phyloP scores from a whole-genome alignment of 768 basidiomycete species.

The Lanmaoa pseudosensibilis region DNA sequence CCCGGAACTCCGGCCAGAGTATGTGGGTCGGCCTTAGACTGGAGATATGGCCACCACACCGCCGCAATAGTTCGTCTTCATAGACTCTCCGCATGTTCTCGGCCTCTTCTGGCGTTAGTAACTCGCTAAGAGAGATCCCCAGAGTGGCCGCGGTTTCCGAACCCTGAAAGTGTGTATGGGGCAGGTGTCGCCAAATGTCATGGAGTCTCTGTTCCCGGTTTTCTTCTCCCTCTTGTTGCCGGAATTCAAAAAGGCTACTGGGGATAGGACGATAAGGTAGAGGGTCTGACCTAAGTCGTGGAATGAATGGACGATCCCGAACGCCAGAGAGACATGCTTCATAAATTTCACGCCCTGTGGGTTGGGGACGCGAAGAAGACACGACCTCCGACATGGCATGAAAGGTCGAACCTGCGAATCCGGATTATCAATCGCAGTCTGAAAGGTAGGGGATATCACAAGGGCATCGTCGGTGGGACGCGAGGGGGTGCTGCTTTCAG shows the following conservation, averaged over 20 bases:
- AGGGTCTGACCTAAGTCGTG: conserved; percentile 58
- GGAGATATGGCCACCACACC: conserved; percentile 47
- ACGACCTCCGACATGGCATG: conserved; percentile 29
- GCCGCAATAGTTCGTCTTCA: conserved; percentile 69
- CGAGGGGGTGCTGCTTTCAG: conserved; percentile 14
- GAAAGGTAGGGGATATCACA: conserved; percentile 20
- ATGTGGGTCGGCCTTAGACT: conserved; percentile 47
- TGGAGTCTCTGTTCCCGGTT: conserved; percentile 59
- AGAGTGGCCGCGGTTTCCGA: conserved; percentile 24
- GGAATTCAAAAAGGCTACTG: conserved; percentile 62
- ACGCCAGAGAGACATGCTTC: conserved; percentile 54
- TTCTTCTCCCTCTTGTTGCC: conserved; percentile 59
- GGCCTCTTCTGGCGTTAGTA: conserved; percentile 53
- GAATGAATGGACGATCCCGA: conserved; percentile 55
- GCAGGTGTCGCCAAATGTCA: conserved; percentile 63
- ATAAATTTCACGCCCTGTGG: conserved; percentile 50
- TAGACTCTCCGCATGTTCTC: conserved; percentile 68
- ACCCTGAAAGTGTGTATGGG: conserved; percentile 31
- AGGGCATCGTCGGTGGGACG: conserved; percentile 27
- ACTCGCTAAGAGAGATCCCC: conserved; percentile 15
- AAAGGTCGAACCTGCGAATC: conserved; percentile 21
- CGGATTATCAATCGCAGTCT: conserved; percentile 15
- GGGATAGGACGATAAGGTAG: conserved; percentile 40
- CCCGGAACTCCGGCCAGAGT: conserved; percentile 69
- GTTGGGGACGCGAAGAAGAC: conserved; percentile 26